Base-by-base conservation (phyloP, 768 basidiomycete species). In the Boletus patriciae region DNA sequence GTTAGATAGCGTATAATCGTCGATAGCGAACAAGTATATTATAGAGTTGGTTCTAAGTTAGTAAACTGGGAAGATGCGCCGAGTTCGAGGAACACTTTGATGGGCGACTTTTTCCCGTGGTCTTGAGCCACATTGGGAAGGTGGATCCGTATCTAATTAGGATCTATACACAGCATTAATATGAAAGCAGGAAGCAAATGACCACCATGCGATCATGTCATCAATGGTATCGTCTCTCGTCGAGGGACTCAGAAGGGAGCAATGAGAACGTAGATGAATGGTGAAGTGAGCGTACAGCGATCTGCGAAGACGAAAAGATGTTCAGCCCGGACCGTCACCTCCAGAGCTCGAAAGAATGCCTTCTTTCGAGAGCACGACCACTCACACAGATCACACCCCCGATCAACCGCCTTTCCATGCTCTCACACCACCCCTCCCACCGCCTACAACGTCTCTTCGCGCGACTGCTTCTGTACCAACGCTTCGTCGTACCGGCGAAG, bases 401-500 rank as follows among this genome's bases (percentile, higher is more conserved):
- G 25, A 25, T 23, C n/a, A 18, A 27, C 27, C 45, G 6, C 15
- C n/a, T n/a, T 12, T 15, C 34, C 10, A 29, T 16, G 21, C 23
- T 19, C 3, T 9, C 8, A 8, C 9, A 3, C 34, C 19, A 25
- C 36, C 1, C 13, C 43, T 16, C 7, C 23, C 49, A 31, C 19
- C 19, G 9, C 42, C 43, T 48, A 53, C 21, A n/a, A 8, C 48
- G 3, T 31, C 13, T 21, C 21, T 25, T 44, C 9, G 3, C 29
- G 13, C 0, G 46, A 7, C 18, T 38, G 15, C 6, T 16, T 29
- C 15, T 55, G 47, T 13, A 47, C 62, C 62, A 76, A 60, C 60
- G 37, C 59, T 37, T 70, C 62, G 18, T 90, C 85, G 62, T 89
- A 86, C 69, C 78, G 76, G 61, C 70, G 78, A 60, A 95, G 70